Evolutionary conservation across 306 rosid genomes (phyloP).

Genomic region (Gillenia trifoliata): DNA sequence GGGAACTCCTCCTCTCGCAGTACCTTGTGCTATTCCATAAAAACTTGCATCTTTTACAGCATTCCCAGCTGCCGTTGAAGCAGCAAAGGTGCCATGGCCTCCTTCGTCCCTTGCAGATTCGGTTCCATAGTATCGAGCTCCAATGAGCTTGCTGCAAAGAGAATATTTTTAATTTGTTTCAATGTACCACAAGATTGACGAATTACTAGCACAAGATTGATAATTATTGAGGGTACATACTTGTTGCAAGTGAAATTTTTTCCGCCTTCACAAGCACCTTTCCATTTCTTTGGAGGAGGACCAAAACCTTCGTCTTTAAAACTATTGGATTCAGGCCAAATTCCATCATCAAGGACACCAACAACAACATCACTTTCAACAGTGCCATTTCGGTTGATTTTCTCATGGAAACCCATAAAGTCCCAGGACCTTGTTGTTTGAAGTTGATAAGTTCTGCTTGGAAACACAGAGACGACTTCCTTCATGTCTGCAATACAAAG

Average conservation of each 20-base stretch:
- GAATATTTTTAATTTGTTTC: too few species aligned
- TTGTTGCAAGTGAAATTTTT: slow-evolving; percentile 32
- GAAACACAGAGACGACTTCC: slow-evolving; percentile 11
- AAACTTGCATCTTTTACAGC: slow-evolving; percentile 6
- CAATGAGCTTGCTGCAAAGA: too few species aligned
- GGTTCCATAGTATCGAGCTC: too few species aligned
- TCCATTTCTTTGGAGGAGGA: slow-evolving; percentile 22
- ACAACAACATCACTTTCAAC: slow-evolving; percentile 19
- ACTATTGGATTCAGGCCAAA: slow-evolving; percentile 27
- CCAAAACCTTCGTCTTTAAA: slow-evolving; percentile 23
- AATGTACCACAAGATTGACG: too few species aligned
- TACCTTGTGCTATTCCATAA: slow-evolving; percentile 16
- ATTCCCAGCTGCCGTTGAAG: slow-evolving; percentile 20
- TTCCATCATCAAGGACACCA: slow-evolving; percentile 20
- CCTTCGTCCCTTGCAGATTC: too few species aligned
- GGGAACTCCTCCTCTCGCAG: slow-evolving; percentile 23
- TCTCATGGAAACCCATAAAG: slow-evolving; percentile 18
- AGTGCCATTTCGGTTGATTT: background rate
- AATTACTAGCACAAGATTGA: background rate
- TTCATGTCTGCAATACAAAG: background rate
- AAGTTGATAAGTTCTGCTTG: background rate
- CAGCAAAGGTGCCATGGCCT: slow-evolving; percentile 20
- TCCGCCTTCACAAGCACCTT: slow-evolving; percentile 14
- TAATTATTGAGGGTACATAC: background rate
- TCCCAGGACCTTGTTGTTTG: slow-evolving; percentile 30